Evolutionary conservation across 768 basidiomycete genomes (phyloP), one percentile per base, ranked within the genome.

Genomic region (Trichaptum fuscoviolaceum): DNA sequence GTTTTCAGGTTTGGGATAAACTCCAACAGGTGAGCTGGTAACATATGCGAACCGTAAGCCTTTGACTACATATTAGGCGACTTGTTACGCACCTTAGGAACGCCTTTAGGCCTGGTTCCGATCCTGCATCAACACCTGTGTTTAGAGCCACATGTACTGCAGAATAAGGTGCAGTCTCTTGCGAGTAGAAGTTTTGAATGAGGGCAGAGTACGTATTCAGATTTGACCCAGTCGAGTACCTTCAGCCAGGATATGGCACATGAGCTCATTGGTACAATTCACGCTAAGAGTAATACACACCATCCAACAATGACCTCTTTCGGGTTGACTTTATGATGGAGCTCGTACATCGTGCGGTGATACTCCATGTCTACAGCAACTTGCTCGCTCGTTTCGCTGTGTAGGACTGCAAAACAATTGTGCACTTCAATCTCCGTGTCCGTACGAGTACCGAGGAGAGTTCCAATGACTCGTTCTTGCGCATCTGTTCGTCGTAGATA

Each of bases 281-380:
- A 62, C 12, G 52, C 18, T 64, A 35, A 34, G 63, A 60, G 52
- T 52, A 57, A 15, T 6, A 82, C 88, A 68, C 73, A 97, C 96
- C 96, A 99, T 70, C 96, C 96, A 57, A 99, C 94, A 70, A 98
- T 95, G 63, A 88, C 86, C 75, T 96, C 94, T 74, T 89, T 90
- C 30, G 91, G 88, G 74, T 86, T 91, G 62, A 89, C 92, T 77
- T 87, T 93, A 74, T 88, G 86, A 77, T 93, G 87, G 63, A 98
- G 82, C 68, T 98, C 95, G 72, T 92, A 92, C 91, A 98, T 94
- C 57, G 88, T 86, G 70, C 89, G 87, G 75, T 96, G 95, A 78
- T 98, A 97, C 63, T 96, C 95, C 88, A 95, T 94, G 75, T 99
- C 96, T 67, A 99, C 92, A 4, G 93, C 94, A 58, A 96, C 93